phyloP scores from a whole-genome alignment of 768 basidiomycete genomes.

The Strobilomyces confusus region DNA sequence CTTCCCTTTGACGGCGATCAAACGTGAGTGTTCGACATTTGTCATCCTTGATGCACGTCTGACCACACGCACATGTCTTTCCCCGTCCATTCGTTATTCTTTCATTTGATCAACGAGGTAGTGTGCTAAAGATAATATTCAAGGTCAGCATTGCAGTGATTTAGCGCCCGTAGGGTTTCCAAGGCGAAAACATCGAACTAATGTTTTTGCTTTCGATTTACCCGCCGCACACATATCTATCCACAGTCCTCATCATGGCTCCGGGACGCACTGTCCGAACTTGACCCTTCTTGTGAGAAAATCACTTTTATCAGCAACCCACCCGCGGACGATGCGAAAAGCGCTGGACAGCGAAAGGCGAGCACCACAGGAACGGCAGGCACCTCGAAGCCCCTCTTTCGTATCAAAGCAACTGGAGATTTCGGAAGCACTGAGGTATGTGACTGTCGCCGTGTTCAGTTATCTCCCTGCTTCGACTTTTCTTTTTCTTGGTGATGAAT shows the following conservation, averaged over 20 bases:
- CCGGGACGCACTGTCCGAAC: constrained; percentile 84
- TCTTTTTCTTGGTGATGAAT: not conserved
- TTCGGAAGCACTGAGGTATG: constrained; percentile 82
- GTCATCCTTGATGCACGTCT: constrained; percentile 6
- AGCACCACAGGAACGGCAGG: not conserved
- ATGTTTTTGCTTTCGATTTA: not conserved
- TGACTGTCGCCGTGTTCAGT: not conserved
- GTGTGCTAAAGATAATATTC: constrained; percentile 79
- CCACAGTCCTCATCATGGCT: constrained; percentile 80
- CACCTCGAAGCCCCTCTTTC: constrained; percentile 55
- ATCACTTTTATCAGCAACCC: constrained; percentile 82
- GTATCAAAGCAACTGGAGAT: constrained; percentile 75
- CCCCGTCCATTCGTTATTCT: not conserved
- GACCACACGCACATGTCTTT: not conserved
- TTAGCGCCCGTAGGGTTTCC: not conserved
- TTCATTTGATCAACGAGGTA: constrained; percentile 24
- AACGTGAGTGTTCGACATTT: constrained; percentile 38
- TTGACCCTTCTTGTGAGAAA: constrained; percentile 84
- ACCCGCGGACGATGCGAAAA: constrained; percentile 29
- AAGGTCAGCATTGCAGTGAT: constrained; percentile 45
- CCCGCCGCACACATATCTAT: constrained; percentile 10
- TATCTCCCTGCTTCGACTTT: not conserved
- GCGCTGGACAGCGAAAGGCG: constrained; percentile 12
- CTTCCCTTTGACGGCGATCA: constrained; percentile 70
- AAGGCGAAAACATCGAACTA: not conserved